Evolutionary conservation across 371 early-diverging fungal species (phyloP), one percentile per base, ranked within the genome.

Genomic region (Haplosporangium sp.): DNA sequence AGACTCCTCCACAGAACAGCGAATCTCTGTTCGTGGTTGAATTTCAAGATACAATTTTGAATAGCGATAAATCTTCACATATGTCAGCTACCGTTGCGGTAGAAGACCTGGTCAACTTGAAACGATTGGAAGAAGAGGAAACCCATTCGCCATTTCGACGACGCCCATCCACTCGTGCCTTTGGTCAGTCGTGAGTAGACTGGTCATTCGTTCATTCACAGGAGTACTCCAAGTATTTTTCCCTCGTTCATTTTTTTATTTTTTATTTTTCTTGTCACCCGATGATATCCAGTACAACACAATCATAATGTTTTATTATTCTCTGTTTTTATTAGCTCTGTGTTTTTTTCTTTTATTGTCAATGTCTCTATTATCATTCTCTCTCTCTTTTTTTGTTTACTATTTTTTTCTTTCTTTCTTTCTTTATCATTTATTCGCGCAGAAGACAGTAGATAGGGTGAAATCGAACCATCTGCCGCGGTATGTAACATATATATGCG

Each of bases 101-200:
- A 4, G 65, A 65, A 50, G 57, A 20, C 56, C 40, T 65, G 13
- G 65, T 65, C 57, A 65, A 65, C 17, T 27, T 65, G 56, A 65
- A 65, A 56, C 65, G 42, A 17, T 34, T 65, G 57, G 65, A 65
- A 15, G 65, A 65, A 5, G 65, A 42, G 10, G 52, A 57, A 15
- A 42, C 44, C 17, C 65, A 57, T 50, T 44, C 20, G 52, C 19
- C 55, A 55, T 55, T 34, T 11, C 55, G 34, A 56, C 65, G 45
- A 56, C 65, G 65, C 6, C 65, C 65, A 37, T 65, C 65, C 37
- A 65, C 65, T 5, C 65, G 65, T 11, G 42, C 65, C 7, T 65
- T 65, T 44, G 35, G 56, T 45, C 56, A 44, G 6, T 65, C 56
- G 5, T 65, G 57, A 65, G 42, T 4, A 35, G 38, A 11, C 19